Base-by-base conservation (phyloP, 305 asterid genomes). In the Caryopteris hybrid region DNA sequence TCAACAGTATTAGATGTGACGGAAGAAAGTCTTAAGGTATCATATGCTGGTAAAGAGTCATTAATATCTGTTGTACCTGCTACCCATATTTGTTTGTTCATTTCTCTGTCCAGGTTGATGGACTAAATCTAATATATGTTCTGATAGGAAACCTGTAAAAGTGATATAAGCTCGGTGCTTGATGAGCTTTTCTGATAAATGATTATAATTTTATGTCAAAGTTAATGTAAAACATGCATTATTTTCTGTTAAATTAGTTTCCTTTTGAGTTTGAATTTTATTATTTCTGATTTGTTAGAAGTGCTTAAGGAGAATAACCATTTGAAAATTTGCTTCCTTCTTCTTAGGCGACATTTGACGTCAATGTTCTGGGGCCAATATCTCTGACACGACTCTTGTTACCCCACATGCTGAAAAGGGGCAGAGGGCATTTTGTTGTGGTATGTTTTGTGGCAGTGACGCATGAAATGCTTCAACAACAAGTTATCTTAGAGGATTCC, bases 381-480 rank as follows among this genome's bases (percentile, higher is more conserved):
- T 86, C 96, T 73, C 82, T 93, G 51, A 90, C 96, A 0, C 85
- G 86, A 60, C 82, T 87, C 75, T 64, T 89, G 75, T 61, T 80
- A 72, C 88, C 90, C 46, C 81, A 77, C 83, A 89, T 89, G 96
- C 80, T 93, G 82, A 85, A 84, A 81, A 88, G 95, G 64, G 97
- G 96, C 53, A 83, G 87, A 68, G 99, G 99, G 70, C 96, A 87
- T 83, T 85, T 93, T 70, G 96, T 93, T 25, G 97, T 93, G 97
- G 99, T 93, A 90, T 81, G 84, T 72, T 27, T 22, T 65, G 4
- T 50, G 36, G 58, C 39, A 12, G 61, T 52, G 50, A 33, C 60
- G 58, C 55, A 45, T 14, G 45, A 21, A 67, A 27, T 72, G 50
- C 55, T 63, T 66, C 46, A 20, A 72, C 29, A 8, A 29, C n/a